Evolutionary conservation across 139 green algal genomes (phyloP).

Genomic region (Asterochloris sp.): DNA sequence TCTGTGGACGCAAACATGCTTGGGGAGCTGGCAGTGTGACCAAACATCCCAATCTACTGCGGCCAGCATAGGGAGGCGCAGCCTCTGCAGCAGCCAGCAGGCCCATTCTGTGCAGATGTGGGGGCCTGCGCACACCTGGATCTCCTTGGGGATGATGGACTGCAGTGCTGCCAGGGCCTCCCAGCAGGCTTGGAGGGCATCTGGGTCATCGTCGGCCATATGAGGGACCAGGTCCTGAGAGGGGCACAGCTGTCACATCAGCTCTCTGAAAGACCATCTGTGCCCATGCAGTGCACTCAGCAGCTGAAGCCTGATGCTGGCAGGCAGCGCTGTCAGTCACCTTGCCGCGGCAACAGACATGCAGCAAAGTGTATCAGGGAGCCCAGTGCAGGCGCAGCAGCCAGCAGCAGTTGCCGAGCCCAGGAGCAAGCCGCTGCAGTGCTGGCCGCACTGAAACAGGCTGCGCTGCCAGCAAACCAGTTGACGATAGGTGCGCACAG

Average conservation of each 20-base stretch:
- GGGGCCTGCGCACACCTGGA: not conserved
- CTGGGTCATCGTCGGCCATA: constrained; percentile 52
- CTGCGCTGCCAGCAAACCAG: not conserved
- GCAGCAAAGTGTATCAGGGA: not conserved
- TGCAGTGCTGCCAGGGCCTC: constrained; percentile 4
- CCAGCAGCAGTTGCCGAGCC: not conserved
- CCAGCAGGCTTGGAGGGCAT: constrained; percentile 60
- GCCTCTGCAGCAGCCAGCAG: not conserved
- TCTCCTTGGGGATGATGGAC: not conserved
- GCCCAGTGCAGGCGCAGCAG: not conserved
- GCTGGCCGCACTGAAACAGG: no score
- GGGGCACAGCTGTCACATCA: no score
- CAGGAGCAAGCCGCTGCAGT: no score
- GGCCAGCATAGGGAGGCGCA: not conserved
- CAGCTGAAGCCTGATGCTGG: no score
- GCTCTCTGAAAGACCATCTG: no score
- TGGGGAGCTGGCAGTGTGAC: no score
- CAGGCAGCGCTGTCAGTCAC: no score
- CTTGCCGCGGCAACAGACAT: not conserved
- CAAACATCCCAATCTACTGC: not conserved
- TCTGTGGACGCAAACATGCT: no score
- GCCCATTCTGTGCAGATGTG: not conserved
- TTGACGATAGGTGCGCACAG: not conserved
- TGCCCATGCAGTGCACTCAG: no score
- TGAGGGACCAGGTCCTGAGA: not conserved